Base-by-base conservation (phyloP, 306 rosid species). In the Casuarina cunninghamiana region DNA sequence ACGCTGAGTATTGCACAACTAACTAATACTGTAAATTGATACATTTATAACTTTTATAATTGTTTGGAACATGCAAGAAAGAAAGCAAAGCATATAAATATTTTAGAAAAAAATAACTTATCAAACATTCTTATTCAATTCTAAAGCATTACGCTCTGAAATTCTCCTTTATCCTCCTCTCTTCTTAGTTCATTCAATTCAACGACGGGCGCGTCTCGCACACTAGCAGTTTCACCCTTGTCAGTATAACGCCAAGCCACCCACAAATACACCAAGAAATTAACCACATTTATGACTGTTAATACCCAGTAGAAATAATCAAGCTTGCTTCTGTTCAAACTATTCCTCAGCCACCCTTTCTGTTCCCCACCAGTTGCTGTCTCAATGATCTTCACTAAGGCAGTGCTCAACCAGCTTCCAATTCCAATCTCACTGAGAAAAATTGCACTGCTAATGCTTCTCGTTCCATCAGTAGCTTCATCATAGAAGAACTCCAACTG, bases 401-500 rank as follows among this genome's bases (percentile, higher is more conserved):
- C 84, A 32, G 87, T 85, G 71, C 88, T 87, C 26, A 87, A 61
- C 93, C 91, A 89, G 21, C 88, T 83, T 75, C 89, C 89, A 0
- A 87, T 87, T 67, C 93, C 93, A 62, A 83, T 48, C 85, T 85
- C 89, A 55, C 75, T 57, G 71, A 89, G 63, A 69, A 87, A 89
- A 76, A 87, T 45, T 0, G 91, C 93, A 74, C 91, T 89, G 21
- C 89, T 87, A 15, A 89, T 75, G 65, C 93, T 89, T 46, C 88
- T 73, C 3, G 89, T 89, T 4, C 93, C 93, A 8, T 89, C 94
- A 0, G 94, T 89, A 1, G 91, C 90, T 70, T 88, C 90, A 17
- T 88, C 89, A 74, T 90, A 88, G 65, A 90, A 91, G 42, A 88
- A 91, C 81, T 91, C 97, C 61, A 88, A 57, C 53, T 90, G 93